These are phyloP conservation scores for Chlamydomonas reinhardtii DNA, from an alignment of 163 green algal genomes.

Conservation along the genomic window DNA sequence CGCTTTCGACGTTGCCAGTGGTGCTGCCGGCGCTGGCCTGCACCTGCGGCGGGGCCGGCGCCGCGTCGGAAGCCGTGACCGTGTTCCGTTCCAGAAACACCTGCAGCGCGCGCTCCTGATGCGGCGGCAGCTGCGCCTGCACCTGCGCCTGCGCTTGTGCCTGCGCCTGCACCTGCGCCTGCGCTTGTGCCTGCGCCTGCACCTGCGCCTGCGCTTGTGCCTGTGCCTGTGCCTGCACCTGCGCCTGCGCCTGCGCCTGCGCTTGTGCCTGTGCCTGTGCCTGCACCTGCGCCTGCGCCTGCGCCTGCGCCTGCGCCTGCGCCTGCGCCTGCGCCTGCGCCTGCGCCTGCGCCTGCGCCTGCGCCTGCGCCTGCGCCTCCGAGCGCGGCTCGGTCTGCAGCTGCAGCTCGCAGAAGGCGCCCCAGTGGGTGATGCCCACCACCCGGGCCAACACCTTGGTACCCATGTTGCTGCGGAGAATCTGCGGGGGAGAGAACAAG, in stretches of 20 bases:
- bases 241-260: not conserved
- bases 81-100: not conserved
- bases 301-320: not conserved
- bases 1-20: not conserved
- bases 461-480: not conserved
- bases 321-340: too few species aligned
- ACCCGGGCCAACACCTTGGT: not conserved
- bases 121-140: too few species aligned
- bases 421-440: not conserved
- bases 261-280: not conserved
- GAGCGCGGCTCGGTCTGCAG: too few species aligned
- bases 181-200: not conserved
- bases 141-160: not conserved
- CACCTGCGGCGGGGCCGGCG: too few species aligned
- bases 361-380: not conserved
- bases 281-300: not conserved
- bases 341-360: not conserved
- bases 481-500: not conserved
- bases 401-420: conserved; percentile 21
- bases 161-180: too few species aligned
- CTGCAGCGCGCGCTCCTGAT: not conserved
- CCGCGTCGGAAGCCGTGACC: too few species aligned
- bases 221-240: not conserved
- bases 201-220: not conserved
- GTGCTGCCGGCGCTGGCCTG: not conserved